These are phyloP conservation scores for Infundibulicybe gibba DNA, from an alignment of 768 basidiomycete genomes.

Conservation along the genomic window DNA sequence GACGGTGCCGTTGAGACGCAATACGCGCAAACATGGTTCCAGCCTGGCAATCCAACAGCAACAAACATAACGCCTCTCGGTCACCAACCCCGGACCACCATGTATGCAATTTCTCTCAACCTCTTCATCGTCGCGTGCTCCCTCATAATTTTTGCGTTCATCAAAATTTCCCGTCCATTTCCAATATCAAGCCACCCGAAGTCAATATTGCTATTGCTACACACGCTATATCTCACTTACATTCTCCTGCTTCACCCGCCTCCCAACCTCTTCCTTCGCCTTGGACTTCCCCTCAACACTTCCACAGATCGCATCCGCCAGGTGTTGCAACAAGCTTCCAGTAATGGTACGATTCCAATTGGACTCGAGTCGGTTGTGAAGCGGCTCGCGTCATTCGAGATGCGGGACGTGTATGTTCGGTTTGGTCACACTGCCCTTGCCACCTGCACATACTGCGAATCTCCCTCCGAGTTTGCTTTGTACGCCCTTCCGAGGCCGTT, in stretches of 20 bases:
- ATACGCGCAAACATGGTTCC: too few relatives aligned
- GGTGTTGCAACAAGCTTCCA: slow-evolving; percentile 30
- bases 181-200: too few relatives aligned
- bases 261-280: slow-evolving; percentile 55
- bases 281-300: slow-evolving; percentile 51
- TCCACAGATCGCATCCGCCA: slow-evolving; percentile 50
- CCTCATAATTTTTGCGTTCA: too few relatives aligned
- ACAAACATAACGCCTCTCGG: too few relatives aligned
- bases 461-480: slow-evolving; percentile 55
- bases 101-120: too few relatives aligned
- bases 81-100: too few relatives aligned
- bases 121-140: too few relatives aligned
- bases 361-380: slow-evolving; percentile 51
- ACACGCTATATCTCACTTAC: slow-evolving; percentile 49
- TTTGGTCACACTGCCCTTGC: slow-evolving; percentile 67
- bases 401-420: slow-evolving; percentile 55
- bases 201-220: slow-evolving; percentile 36
- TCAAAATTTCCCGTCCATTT: too few relatives aligned
- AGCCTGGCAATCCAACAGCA: too few relatives aligned
- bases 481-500: slow-evolving; percentile 54
- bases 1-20: too few relatives aligned
- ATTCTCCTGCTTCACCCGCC: slow-evolving; percentile 44
- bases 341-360: slow-evolving; percentile 39
- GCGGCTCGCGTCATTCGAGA: slow-evolving; percentile 52
- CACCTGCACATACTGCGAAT: slow-evolving; percentile 63